A percentile compares a stretch with the other conserved stretches of the same genome.
Evolutionary conservation across 805 yeast genomes (phyloP).

Genomic region (Candida incommunis): DNA sequence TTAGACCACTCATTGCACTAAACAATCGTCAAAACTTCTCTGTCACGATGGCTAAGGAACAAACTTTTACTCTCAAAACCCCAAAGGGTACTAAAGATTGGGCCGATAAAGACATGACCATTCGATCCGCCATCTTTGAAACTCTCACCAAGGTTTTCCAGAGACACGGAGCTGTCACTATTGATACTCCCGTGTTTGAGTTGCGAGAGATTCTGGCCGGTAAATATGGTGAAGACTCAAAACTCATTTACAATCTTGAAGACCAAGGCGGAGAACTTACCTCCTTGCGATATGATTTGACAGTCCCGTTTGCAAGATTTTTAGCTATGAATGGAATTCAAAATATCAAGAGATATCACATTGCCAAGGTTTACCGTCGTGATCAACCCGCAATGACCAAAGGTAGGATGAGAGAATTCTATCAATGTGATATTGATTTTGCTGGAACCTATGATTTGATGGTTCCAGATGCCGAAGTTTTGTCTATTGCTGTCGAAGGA

Average conservation of each 20-base stretch:
- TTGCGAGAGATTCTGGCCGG: constrained; percentile 90
- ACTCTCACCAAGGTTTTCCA: constrained; percentile 65
- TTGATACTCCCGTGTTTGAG: constrained; percentile 97
- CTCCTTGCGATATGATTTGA: constrained; percentile 87
- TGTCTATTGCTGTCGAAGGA: constrained; percentile 75
- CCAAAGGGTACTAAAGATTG: constrained; percentile 98
- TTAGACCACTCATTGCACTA: too few species aligned
- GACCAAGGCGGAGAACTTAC: constrained; percentile 99
- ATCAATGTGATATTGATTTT: constrained; percentile 96
- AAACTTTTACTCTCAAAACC: constrained; percentile 61
- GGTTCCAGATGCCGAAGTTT: constrained; percentile 92
- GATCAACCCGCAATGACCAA: constrained; percentile 99
- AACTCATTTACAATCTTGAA: constrained; percentile 86
- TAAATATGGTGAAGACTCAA: constrained; percentile 97
- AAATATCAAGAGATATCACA: constrained; percentile 84
- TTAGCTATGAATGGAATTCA: constrained; percentile 92
- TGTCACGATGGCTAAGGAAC: background rate
- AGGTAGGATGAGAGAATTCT: constrained; percentile 99
- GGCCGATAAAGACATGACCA: constrained; percentile 96
- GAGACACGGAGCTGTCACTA: constrained; percentile 95
- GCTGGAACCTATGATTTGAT: constrained; percentile 87
- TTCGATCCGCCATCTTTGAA: constrained; percentile 75
- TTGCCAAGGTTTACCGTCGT: constrained; percentile 96
- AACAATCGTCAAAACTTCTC: too few species aligned
- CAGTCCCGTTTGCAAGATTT: constrained; percentile 96